Base-by-base conservation (phyloP, 495 filamentous ascomycete genomes). In the Penicillium argentinense region DNA sequence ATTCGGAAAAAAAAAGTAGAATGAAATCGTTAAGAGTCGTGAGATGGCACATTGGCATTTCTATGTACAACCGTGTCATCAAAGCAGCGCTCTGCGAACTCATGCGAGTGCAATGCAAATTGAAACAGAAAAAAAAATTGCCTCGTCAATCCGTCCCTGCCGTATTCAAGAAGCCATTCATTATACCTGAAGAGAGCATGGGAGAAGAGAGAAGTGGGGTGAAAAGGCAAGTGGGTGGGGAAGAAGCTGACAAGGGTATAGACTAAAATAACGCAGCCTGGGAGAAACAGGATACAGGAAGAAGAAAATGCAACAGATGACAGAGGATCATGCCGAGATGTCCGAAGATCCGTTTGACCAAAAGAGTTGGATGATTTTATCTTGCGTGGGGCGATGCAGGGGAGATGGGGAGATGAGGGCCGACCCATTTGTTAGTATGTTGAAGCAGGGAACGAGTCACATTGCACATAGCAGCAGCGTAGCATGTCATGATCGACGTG, bases 1-100 rank as follows among this genome's bases (percentile, higher is more conserved):
- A 36, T 19, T 9, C 6, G 33, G 17, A 19, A 7, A 19, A 28
- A 23, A 8, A 21, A 12, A 16, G 14, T 34, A 39, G 40, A 39
- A 34, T 23, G 36, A 54, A 40, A 44, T 36, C 9, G 24, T 13
- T 53, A 38, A 47, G 37, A 38, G 44, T 47, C 37, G 33, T 44
- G 28, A 56, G 51, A 54, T 56, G 41, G 38, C 36, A 57, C 45
- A 51, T 32, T 53, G 46, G 47, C 34, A 49, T 48, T 44, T 55
- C 47, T 64, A 67, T 67, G 58, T 64, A 64, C 58, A 64, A 45
- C 28, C 52, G 49, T 46, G 39, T 40, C 46, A 57, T 57, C 33
- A 43, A 48, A 44, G 32, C 29, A 51, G 42, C 47, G 43, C 47
- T 47, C 32, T 19, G 42, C 26, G 16, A 40, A 23, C 37, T 25